phyloP scores from a whole-genome alignment of 441 rosid species.

The Bruguiera hainesii region DNA sequence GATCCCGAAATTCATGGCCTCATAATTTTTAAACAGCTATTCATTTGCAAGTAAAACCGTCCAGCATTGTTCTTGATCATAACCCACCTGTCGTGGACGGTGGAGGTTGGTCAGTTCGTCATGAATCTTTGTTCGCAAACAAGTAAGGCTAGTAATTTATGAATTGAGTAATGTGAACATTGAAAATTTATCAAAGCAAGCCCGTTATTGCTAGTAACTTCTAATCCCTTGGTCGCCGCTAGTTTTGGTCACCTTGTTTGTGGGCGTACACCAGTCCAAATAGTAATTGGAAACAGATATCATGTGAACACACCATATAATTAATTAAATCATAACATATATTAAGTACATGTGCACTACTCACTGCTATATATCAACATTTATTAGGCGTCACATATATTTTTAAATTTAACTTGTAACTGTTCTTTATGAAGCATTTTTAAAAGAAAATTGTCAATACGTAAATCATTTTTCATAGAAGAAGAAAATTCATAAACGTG shows the following conservation, averaged over 20 bases:
- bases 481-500: neutral
- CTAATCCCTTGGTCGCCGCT: conserved; percentile 27
- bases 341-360: too few relatives aligned
- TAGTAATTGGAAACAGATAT: neutral
- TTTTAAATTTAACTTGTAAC: too few relatives aligned
- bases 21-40: neutral
- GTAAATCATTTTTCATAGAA: neutral
- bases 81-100: conserved; percentile 15
- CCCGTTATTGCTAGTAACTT: conserved; percentile 15
- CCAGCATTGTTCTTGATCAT: neutral
- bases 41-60: too few relatives aligned
- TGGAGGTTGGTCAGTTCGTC: conserved; percentile 17
- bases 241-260: conserved; percentile 38
- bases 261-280: conserved; percentile 6
- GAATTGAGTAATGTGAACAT: neutral
- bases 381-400: too few relatives aligned
- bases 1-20: neutral
- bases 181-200: neutral
- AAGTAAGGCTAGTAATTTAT: neutral
- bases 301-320: neutral
- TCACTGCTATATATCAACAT: too few relatives aligned
- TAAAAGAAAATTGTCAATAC: too few relatives aligned
- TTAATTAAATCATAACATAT: neutral
- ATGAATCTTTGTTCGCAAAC: neutral
- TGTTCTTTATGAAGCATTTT: too few relatives aligned